Percentiles rank a stretch among this genome's conserved stretches.
These are phyloP conservation scores for Vaccinium macrocarpon DNA, from an alignment of 148 eudicot species.

Conservation along the genomic window DNA sequence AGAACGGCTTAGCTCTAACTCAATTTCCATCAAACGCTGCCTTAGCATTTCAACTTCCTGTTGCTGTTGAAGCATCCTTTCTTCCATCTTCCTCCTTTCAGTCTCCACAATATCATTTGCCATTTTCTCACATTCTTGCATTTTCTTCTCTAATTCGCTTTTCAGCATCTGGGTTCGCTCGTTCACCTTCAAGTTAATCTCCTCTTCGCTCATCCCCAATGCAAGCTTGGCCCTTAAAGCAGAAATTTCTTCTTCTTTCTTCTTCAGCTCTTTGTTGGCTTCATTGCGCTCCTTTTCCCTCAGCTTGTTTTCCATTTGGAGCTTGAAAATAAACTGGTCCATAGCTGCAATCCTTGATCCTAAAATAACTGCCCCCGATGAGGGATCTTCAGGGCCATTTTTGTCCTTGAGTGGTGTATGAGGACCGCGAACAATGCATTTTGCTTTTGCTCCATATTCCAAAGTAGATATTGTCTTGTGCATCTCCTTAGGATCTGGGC, in stretches of 20 bases:
- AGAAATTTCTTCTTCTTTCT: constrained; percentile 83
- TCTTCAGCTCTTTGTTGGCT: constrained; percentile 64
- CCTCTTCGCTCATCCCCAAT: constrained; percentile 62
- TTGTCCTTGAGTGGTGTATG: constrained; percentile 70
- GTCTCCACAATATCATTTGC: constrained; percentile 67
- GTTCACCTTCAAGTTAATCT: constrained; percentile 70
- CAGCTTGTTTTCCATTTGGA: constrained; percentile 78
- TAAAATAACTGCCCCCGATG: constrained; percentile 51
- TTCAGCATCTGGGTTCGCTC: constrained; percentile 54
- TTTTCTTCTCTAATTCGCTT: constrained; percentile 61
- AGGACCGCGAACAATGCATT: constrained; percentile 92
- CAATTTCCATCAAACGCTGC: constrained; percentile 73
- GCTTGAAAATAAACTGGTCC: constrained; percentile 81
- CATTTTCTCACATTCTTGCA: constrained; percentile 75
- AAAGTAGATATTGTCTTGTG: constrained; percentile 89
- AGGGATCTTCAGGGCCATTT: constrained; percentile 47
- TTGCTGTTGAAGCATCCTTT: constrained; percentile 61
- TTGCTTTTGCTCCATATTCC: constrained; percentile 99
- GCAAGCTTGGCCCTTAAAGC: constrained; percentile 60
- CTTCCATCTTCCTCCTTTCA: constrained; percentile 88
- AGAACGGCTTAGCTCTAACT: constrained; percentile 57
- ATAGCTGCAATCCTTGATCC: constrained; percentile 84
- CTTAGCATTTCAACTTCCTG: constrained; percentile 72
- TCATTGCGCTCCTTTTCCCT: constrained; percentile 77
- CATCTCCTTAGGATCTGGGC: constrained; percentile 93